Conservation (phyloP, 2,329 filamentous ascomycete genomes). For the Metarhizium humberi region DNA sequence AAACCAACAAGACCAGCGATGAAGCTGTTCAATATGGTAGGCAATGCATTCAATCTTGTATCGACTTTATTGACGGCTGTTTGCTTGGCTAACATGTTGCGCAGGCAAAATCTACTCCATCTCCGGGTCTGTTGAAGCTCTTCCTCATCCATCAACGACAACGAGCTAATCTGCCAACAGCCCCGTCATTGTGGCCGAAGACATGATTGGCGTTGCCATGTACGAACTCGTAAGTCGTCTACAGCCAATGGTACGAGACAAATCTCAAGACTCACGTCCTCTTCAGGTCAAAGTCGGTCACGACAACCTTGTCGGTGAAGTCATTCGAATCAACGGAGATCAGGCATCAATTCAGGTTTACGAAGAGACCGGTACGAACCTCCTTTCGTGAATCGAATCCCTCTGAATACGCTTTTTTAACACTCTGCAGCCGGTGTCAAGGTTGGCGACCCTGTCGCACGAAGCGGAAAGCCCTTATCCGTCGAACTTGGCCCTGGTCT, state of each 20-base stretch:
- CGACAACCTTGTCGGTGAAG: constrained; percentile 87
- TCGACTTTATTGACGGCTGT: neutral
- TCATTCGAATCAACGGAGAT: constrained; percentile 94
- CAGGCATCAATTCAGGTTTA: constrained; percentile 98
- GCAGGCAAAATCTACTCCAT: constrained; percentile 54
- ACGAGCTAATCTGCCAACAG: constrained; percentile 29
- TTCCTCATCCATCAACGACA: neutral
- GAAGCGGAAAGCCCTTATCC: constrained; percentile 91
- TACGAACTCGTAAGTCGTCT: constrained; percentile 74
- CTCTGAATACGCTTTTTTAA: neutral
- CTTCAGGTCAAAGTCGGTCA: constrained; percentile 79
- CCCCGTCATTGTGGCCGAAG: constrained; percentile 92
- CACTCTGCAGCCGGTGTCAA: constrained; percentile 70
- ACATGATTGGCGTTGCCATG: constrained; percentile 99
- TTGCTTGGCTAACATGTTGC: constrained; percentile 13
- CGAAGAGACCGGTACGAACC: constrained; percentile 82
- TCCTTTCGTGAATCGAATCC: neutral
- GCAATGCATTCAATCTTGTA: constrained; percentile 9
- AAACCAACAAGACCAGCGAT: constrained; percentile 25
- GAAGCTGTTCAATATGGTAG: constrained; percentile 31
- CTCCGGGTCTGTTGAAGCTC: constrained; percentile 43
- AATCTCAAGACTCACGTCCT: neutral
- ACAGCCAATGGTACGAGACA: neutral
- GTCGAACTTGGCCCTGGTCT: constrained; percentile 95
- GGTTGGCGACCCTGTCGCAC: constrained; percentile 83